phyloP scores from a whole-genome alignment of 176 grass and related monocot genomes.

The Bolboschoenus planiculmis region DNA sequence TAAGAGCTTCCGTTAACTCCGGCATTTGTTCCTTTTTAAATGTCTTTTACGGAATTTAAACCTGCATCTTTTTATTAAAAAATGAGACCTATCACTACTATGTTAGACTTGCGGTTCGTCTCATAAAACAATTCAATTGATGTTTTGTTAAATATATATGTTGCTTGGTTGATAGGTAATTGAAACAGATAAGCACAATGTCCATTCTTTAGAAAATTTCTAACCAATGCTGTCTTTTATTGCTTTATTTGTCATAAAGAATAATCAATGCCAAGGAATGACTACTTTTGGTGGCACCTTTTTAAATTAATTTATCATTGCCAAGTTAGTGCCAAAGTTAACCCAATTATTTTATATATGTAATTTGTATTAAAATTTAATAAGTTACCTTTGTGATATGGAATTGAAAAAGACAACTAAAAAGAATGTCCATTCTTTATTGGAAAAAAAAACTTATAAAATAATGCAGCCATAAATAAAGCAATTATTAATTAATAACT shows the following conservation, averaged over 20 bases:
- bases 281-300: not conserved
- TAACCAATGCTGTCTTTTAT: not conserved
- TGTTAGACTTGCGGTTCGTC: too few relatives aligned
- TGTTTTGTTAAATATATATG: not conserved
- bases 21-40: too few relatives aligned
- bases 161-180: conserved; percentile 7
- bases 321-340: conserved; percentile 7
- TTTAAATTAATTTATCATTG: not conserved
- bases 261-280: not conserved
- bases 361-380: not conserved
- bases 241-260: not conserved
- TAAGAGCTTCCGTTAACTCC: too few relatives aligned
- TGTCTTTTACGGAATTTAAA: too few relatives aligned
- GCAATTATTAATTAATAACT: not conserved
- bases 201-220: too few relatives aligned
- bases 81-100: too few relatives aligned
- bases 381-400: not conserved
- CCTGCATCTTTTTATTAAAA: too few relatives aligned
- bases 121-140: too few relatives aligned
- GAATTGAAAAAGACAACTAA: not conserved
- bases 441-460: too few relatives aligned
- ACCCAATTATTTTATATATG: not conserved
- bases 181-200: not conserved
- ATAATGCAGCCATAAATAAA: not conserved
- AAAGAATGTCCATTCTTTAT: too few relatives aligned